Conservation (phyloP, 192 early-diverging fungal genomes). For the Mortierella alpina region DNA sequence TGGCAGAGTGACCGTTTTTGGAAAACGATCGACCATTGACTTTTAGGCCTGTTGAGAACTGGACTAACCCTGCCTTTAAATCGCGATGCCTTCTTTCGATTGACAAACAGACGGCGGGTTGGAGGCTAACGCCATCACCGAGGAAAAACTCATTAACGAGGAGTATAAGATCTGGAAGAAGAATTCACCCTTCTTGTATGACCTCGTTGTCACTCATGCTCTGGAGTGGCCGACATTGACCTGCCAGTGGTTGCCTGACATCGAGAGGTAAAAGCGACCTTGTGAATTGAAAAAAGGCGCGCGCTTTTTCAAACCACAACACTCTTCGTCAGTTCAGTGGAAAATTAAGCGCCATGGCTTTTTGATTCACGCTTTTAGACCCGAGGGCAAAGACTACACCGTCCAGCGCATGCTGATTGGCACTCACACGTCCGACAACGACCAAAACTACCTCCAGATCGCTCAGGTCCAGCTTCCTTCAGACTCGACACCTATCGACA, state of each 20-base stretch:
- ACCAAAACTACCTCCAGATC: constrained; percentile 97
- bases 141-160: constrained; percentile 93
- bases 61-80: background rate
- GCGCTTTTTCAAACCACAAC: too few species aligned
- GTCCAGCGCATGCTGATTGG: constrained; percentile 92
- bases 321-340: too few species aligned
- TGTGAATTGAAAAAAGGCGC: too few species aligned
- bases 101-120: constrained; percentile 41
- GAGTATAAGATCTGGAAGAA: constrained; percentile 99
- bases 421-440: constrained; percentile 96
- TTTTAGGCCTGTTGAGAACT: background rate
- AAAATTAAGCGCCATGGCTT: background rate
- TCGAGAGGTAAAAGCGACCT: constrained; percentile 71
- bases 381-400: constrained; percentile 91
- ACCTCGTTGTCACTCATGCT: constrained; percentile 97
- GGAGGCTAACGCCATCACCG: constrained; percentile 53
- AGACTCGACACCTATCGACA: constrained; percentile 68
- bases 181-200: constrained; percentile 98
- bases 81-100: background rate
- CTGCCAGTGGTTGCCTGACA: constrained; percentile 96
- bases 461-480: constrained; percentile 89
- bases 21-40: background rate
- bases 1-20: background rate
- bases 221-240: constrained; percentile 98
- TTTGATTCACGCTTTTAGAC: constrained; percentile 57